Evolutionary conservation across 179 eudicot species (phyloP), one percentile per base, ranked within the genome.

Genomic region (Sideroxylon spinosum): DNA sequence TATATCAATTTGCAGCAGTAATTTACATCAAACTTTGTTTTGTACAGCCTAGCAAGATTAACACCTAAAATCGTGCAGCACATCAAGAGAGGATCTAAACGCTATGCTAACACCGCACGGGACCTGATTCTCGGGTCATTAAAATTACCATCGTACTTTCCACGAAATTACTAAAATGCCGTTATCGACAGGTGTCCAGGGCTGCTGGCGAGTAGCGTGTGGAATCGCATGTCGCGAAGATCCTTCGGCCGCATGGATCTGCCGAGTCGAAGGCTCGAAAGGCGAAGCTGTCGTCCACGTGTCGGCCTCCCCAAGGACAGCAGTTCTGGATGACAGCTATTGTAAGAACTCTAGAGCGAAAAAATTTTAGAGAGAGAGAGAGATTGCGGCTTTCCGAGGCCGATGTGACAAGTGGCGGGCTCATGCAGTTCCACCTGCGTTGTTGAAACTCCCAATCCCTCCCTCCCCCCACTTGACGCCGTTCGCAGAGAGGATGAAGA

Each of bases 361-460:
- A 23, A 37, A 50, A 26, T 23, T 37, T 37, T 37, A 44, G 69
- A 37, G 11, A 48, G 69, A 75, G 22, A 57, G 73, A 19, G 74
- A 55, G 46, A 29, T 77, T 6, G 72, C 62, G 71, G 72, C 72
- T n/a, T 25, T 49, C 63, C 70, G 57, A 76, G 60, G 69, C 71
- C 79, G 72, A 66, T 71, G 66, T 29, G 22, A 60, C 78, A 74
- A 78, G 74, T 67, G 82, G 72, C 74, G 28, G 19, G 9, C 68
- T 55, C 48, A 9, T 25, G 20, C 48, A 4, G 9, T 37, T 50
- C 72, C 55, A 13, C 82, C 79, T 75, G 76, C 60, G 4, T 17
- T 7, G 26, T 55, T 25, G 46, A 37, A 63, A 77, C 10, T 73
- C 72, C 23, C 49, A 62, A 37, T 37, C 44, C 44, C 44, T 62